These are phyloP conservation scores for Linnemannia exigua DNA, from an alignment of 192 early-diverging fungal genomes.

Conservation along the genomic window DNA sequence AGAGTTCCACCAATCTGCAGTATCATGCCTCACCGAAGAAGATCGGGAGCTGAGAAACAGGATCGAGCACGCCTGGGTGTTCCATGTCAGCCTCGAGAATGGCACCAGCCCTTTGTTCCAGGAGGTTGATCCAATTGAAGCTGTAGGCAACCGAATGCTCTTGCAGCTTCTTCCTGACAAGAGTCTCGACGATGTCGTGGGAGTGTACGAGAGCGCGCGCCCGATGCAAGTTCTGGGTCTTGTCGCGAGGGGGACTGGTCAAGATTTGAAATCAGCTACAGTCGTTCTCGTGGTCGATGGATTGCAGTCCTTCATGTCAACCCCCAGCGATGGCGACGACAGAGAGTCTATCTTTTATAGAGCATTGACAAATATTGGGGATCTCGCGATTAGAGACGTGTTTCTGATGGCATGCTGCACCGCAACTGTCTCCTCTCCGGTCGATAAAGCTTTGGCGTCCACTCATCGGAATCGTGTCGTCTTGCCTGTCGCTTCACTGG, in stretches of 20 bases:
- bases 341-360: constrained; percentile 33
- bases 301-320: constrained; percentile 33
- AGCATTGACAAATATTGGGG: constrained; percentile 35
- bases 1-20: constrained; percentile 36
- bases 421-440: constrained; percentile 29
- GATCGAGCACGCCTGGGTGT: constrained; percentile 51
- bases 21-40: constrained; percentile 24
- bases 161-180: constrained; percentile 39
- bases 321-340: constrained; percentile 25
- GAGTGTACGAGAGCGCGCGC: constrained; percentile 27
- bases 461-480: constrained; percentile 33
- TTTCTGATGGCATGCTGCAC: constrained; percentile 46
- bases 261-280: constrained; percentile 32
- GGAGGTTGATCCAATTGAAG: constrained; percentile 17
- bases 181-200: constrained; percentile 19
- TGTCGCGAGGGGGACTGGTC: constrained; percentile 19
- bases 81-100: constrained; percentile 52
- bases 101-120: constrained; percentile 16
- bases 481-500: constrained; percentile 43
- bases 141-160: constrained; percentile 49
- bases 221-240: constrained; percentile 35
- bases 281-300: constrained; percentile 51
- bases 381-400: constrained; percentile 24
- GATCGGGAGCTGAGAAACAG: constrained; percentile 31
- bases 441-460: constrained; percentile 27